phyloP scores from a whole-genome alignment of 345 rosid genomes.

The Streptanthus diversifolius region DNA sequence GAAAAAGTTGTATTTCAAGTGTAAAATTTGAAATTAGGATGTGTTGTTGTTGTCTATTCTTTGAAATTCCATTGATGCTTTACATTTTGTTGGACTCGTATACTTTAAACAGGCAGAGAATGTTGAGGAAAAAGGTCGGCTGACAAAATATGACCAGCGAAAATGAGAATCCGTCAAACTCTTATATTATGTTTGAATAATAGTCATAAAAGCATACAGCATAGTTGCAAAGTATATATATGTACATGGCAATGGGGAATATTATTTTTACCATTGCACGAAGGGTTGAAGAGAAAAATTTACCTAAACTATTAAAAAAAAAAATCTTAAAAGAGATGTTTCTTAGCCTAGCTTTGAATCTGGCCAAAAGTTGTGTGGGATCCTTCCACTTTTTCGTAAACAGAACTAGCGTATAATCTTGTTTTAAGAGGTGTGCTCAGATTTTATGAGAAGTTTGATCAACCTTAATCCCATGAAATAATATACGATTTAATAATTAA shows the following conservation, averaged over 20 bases:
- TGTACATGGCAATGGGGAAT: background rate
- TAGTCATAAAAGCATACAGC: background rate
- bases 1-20: background rate
- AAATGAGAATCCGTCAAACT: background rate
- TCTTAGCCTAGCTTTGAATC: too few relatives aligned
- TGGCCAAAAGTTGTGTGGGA: too few relatives aligned
- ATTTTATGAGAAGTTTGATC: too few relatives aligned
- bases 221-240: background rate
- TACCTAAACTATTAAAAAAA: too few relatives aligned
- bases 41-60: constrained; percentile 6
- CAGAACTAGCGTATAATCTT: too few relatives aligned
- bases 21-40: background rate
- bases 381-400: too few relatives aligned
- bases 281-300: too few relatives aligned
- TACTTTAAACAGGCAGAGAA: background rate
- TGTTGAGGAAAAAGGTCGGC: background rate
- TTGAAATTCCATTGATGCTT: constrained; percentile 6
- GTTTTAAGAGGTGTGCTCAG: too few relatives aligned
- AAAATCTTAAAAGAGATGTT: too few relatives aligned
- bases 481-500: too few relatives aligned
- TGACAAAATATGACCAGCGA: constrained; percentile 14
- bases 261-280: background rate
- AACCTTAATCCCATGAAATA: too few relatives aligned
- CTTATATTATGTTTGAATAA: background rate
- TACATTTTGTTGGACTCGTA: background rate